These are phyloP conservation scores for Paramyrothecium sp. DNA, from an alignment of 2,329 filamentous ascomycete species.

Conservation along the genomic window DNA sequence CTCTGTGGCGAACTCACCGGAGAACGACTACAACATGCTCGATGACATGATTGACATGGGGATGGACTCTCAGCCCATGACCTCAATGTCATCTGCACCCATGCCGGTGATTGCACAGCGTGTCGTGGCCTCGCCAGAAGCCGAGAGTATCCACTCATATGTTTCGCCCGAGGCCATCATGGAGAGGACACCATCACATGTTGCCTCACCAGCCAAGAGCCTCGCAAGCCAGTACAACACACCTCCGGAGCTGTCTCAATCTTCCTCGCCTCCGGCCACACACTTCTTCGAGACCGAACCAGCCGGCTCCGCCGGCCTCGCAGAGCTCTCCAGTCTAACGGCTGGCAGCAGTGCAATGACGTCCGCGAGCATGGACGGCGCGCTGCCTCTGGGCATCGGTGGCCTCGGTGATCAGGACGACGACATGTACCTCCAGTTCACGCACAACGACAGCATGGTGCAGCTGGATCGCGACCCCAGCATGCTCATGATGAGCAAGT, in stretches of 20 bases:
- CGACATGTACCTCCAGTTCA: conserved; percentile 42
- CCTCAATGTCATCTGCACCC: conserved; percentile 44
- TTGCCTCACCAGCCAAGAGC: conserved; percentile 50
- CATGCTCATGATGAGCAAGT: conserved; percentile 52
- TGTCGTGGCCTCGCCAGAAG: conserved; percentile 38
- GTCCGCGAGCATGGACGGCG: conserved; percentile 29
- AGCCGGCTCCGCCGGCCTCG: conserved; percentile 27
- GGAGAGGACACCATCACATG: conserved; percentile 33
- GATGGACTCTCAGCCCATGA: conserved; percentile 23
- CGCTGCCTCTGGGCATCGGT: conserved; percentile 29
- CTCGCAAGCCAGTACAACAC: conserved; percentile 52
- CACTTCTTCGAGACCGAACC: conserved; percentile 47
- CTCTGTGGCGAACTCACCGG: conserved; percentile 53
- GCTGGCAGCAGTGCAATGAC: conserved; percentile 28
- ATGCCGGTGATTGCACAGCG: conserved; percentile 30
- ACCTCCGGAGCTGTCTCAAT: conserved; percentile 59
- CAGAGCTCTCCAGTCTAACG: conserved; percentile 27
- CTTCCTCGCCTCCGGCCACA: conserved; percentile 53
- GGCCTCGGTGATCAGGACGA: conserved; percentile 37
- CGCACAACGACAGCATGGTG: conserved; percentile 39
- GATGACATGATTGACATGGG: conserved; percentile 49
- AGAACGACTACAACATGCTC: conserved; percentile 43
- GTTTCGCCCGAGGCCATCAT: conserved; percentile 46
- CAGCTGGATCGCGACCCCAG: conserved; percentile 44
- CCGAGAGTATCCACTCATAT: conserved; percentile 37